A percentile compares a stretch with the other conserved stretches of the same genome.
phyloP scores from a whole-genome alignment of 75 land plant genomes.

The Cupressus sempervirens region DNA sequence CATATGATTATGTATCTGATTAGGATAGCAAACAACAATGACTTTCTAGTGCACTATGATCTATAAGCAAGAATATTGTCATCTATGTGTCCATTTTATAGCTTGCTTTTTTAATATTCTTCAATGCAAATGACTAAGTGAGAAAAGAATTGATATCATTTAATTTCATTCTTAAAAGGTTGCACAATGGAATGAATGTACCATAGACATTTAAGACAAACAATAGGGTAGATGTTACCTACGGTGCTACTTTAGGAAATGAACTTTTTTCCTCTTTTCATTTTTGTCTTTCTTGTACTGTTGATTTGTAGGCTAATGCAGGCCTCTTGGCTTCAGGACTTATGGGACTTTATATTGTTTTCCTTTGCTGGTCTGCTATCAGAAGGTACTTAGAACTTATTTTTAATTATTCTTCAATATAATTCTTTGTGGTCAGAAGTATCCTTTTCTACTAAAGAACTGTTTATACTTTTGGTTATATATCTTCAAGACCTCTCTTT shows the following conservation, averaged over 20 bases:
- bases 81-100: neutral
- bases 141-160: neutral
- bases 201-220: neutral
- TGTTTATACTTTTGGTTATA: neutral
- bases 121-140: neutral
- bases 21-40: neutral
- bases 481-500: neutral
- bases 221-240: neutral
- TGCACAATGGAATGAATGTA: neutral
- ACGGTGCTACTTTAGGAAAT: neutral
- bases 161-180: neutral
- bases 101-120: neutral
- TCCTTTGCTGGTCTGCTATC: conserved; percentile 93
- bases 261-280: neutral
- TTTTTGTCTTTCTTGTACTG: neutral
- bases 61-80: neutral
- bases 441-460: neutral
- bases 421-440: conserved; percentile 4
- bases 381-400: conserved; percentile 45
- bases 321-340: conserved; percentile 82
- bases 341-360: conserved; percentile 71
- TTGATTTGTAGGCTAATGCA: conserved; percentile 53
- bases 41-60: neutral
- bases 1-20: neutral
- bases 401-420: conserved; percentile 2